phyloP scores from a whole-genome alignment of 2,329 filamentous ascomycete genomes.

The Diaporthe citri region DNA sequence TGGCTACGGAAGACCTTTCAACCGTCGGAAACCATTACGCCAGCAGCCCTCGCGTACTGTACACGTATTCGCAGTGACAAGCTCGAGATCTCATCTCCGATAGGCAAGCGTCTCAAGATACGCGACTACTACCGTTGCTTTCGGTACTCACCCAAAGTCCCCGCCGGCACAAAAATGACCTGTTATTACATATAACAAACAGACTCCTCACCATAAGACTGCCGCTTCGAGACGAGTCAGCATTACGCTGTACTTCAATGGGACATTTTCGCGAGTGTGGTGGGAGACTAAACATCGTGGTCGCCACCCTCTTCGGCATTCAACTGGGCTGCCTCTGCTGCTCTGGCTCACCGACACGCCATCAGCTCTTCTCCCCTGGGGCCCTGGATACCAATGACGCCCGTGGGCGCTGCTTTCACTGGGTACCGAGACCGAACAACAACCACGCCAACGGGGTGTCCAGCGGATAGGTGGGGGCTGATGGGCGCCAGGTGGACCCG shows the following conservation, averaged over 20 bases:
- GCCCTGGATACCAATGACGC: not conserved
- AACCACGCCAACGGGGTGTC: not conserved
- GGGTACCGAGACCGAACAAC: not conserved
- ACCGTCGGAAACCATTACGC: not conserved
- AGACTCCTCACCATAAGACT: not conserved
- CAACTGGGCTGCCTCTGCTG: not conserved
- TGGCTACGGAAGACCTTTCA: not conserved
- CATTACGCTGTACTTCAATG: not conserved
- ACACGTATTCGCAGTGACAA: not conserved
- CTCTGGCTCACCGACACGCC: constrained; percentile 22
- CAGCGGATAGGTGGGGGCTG: not conserved
- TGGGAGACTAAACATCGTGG: not conserved
- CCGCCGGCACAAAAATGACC: not conserved
- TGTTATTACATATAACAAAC: not conserved
- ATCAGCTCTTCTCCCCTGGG: not conserved
- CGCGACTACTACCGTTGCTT: constrained; percentile 23
- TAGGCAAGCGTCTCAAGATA: constrained; percentile 3
- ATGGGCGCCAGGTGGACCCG: not conserved
- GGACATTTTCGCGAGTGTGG: constrained; percentile 8
- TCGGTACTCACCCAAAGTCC: not conserved
- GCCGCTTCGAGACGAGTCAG: not conserved
- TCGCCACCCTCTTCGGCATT: constrained; percentile 5
- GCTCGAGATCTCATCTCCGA: constrained; percentile 25
- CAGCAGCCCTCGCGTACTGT: not conserved
- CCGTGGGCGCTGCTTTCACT: constrained; percentile 9